Evolutionary conservation across 495 filamentous ascomycete species (phyloP), one percentile per base, ranked within the genome.

Genomic region (Cryomyces antarcticus): DNA sequence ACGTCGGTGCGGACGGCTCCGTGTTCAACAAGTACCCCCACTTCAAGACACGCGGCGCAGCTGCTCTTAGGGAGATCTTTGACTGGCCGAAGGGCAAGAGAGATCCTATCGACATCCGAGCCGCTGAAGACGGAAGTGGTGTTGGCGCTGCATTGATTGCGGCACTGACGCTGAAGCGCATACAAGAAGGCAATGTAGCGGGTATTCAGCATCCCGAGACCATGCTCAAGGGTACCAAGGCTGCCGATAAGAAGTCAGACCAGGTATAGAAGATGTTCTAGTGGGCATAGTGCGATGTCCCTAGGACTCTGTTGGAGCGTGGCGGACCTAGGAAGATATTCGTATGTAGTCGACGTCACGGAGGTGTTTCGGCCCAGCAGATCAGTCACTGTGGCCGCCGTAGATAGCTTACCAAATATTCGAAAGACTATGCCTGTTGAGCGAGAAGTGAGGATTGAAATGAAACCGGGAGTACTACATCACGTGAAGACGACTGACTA

Each of bases 21-120:
- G 86, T 96, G 37, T 96, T 95, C 69, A 94, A 93, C 69, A 94
- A 93, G 60, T 95, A 95, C 63, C 88, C 88, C 2, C 82, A 94
- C 61, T 96, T 96, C 71, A 88, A 94, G 70, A 72, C 72, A 11
- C 80, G 88, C 40, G 85, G 86, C 43, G 88, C 88, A 4, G 68
- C 75, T 51, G 88, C 88, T 17, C 74, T 96, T 17, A 76, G 85
- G 13, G 87, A 96, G 67, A 93, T 95, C 52, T 71, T 96, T 9
- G 85, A 89, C 61, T 95, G 88, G 89, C 68, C 75, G 3, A 71
- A 72, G 40, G 73, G 70, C 63, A 67, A 65, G 41, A 64, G 70
- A 53, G 88, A 96, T 57, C 85, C 83, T 37, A 75, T 96, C 31
- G 72, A 75, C 61, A 79, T 96, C 47, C 51, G 85, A 52, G 77